A percentile compares a stretch with the other conserved stretches of the same genome.
phyloP scores from a whole-genome alignment of 169 alveolate genomes.

The Babesia ovata region DNA sequence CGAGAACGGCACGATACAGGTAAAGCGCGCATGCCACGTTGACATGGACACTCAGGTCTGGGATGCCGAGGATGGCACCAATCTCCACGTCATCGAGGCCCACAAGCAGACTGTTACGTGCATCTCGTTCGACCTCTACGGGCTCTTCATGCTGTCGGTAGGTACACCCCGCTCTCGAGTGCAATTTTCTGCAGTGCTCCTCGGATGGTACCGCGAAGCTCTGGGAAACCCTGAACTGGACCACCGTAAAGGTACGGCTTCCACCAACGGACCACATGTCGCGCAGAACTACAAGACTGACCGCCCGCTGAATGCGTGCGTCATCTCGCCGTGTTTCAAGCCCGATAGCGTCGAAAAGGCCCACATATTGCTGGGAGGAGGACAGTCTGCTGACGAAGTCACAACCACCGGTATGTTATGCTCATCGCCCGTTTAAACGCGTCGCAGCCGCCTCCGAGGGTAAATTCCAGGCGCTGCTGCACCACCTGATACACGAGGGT shows the following conservation, averaged over 20 bases:
- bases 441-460: conserved; percentile 89
- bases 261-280: not conserved
- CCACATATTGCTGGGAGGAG: conserved; percentile 88
- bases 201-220: conserved; percentile 87
- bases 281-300: conserved; percentile 82
- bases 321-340: conserved; percentile 83
- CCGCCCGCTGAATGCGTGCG: conserved; percentile 87
- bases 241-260: conserved; percentile 74
- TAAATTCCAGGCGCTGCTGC: conserved; percentile 90
- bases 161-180: not conserved
- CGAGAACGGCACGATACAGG: conserved; percentile 85
- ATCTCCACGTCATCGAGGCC: conserved; percentile 76
- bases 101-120: conserved; percentile 85
- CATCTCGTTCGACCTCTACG: conserved; percentile 80
- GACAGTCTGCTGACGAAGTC: conserved; percentile 89
- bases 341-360: conserved; percentile 71
- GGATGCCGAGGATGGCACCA: conserved; percentile 79
- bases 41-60: conserved; percentile 60
- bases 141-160: conserved; percentile 83
- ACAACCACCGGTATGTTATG: conserved; percentile 79
- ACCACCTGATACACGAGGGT: conserved; percentile 88
- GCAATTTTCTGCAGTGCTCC: conserved; percentile 69
- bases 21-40: not conserved
- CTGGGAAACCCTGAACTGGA: conserved; percentile 83
- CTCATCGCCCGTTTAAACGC: conserved; percentile 72